Percentiles rank a stretch among this genome's conserved stretches.
Conservation (phyloP, 2,329 filamentous ascomycete species). For the Arachnomyces sp. region DNA sequence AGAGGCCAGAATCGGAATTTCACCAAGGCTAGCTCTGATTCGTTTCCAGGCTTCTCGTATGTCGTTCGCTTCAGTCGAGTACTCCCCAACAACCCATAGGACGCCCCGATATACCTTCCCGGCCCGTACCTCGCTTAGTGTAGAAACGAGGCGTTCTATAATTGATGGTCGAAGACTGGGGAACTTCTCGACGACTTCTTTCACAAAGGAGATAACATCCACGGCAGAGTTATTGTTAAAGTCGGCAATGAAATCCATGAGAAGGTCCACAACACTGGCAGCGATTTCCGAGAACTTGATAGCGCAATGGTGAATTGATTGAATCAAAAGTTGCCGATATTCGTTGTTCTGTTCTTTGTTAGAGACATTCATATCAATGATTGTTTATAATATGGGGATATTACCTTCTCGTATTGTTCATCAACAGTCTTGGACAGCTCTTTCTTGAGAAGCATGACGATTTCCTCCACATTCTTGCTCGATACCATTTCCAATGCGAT, state of each 20-base stretch:
- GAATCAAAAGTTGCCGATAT: constrained; percentile 89
- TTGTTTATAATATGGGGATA: constrained; percentile 1
- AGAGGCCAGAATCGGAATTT: constrained; percentile 92
- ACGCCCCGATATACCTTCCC: constrained; percentile 97
- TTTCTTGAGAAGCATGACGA: constrained; percentile 92
- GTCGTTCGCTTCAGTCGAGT: constrained; percentile 86
- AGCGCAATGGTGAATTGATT: constrained; percentile 95
- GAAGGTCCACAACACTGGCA: constrained; percentile 85
- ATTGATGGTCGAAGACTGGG: constrained; percentile 81
- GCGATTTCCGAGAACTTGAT: constrained; percentile 99
- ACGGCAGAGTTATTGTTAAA: constrained; percentile 96
- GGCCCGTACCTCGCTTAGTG: constrained; percentile 84
- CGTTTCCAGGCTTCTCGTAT: constrained; percentile 96
- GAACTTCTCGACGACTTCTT: constrained; percentile 98
- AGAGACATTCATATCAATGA: constrained; percentile 15
- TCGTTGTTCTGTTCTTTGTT: constrained; percentile 59
- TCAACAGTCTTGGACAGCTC: constrained; percentile 96
- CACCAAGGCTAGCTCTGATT: constrained; percentile 85
- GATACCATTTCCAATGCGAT: constrained; percentile 97
- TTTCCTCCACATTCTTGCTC: constrained; percentile 97
- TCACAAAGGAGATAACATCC: constrained; percentile 97
- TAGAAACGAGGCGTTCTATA: constrained; percentile 79
- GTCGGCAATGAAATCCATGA: constrained; percentile 99
- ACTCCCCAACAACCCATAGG: constrained; percentile 96
- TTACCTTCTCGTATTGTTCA: constrained; percentile 89